Evolutionary conservation across 2,329 filamentous ascomycete genomes (phyloP), one percentile per base, ranked within the genome.

Genomic region (Hypoxylon sp.): DNA sequence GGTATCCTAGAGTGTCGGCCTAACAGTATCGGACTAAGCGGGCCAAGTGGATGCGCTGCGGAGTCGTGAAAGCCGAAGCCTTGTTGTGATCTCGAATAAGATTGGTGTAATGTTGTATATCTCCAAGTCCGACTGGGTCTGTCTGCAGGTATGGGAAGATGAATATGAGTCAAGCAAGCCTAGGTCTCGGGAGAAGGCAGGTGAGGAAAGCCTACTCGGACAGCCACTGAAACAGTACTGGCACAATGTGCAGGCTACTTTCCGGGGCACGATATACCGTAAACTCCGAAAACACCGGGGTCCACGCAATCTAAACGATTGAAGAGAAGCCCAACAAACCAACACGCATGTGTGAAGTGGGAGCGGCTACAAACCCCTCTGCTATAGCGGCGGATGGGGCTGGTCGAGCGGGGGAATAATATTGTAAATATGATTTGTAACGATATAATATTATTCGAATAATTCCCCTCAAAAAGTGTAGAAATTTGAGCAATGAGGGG

Each of bases 71-170:
- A 32, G 30, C 25, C 23, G 23, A n/a, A n/a, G n/a, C n/a, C n/a
- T n/a, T n/a, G n/a, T n/a, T n/a, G n/a, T n/a, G n/a, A n/a, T n/a
- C n/a, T n/a, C n/a, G n/a, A 30, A 25, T 26, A n/a, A 26, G 31
- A 53, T 45, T 29, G 16, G 29, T 5, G 16, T 35, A n/a, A n/a
- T n/a, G 41, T 7, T 51, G 15, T 7, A 31, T 38, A 36, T 16
- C 44, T 37, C 42, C 38, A 43, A 56, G 45, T 30, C 41, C 27
- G 51, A 40, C 58, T 53, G 51, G 44, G 47, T 41, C 36, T 38
- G 27, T 47, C 27, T 29, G 31, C 43, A 23, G 38, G 11, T 41
- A 31, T 23, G 34, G 29, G 42, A 47, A 40, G 43, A 46, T 49
- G 50, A 48, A 58, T 58, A 26, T 38, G 31, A 38, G 19, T 47